A percentile compares a stretch with the other conserved stretches of the same genome.
Evolutionary conservation across 2,329 filamentous ascomycete species (phyloP).

Genomic region (Epicoccum nigrum): DNA sequence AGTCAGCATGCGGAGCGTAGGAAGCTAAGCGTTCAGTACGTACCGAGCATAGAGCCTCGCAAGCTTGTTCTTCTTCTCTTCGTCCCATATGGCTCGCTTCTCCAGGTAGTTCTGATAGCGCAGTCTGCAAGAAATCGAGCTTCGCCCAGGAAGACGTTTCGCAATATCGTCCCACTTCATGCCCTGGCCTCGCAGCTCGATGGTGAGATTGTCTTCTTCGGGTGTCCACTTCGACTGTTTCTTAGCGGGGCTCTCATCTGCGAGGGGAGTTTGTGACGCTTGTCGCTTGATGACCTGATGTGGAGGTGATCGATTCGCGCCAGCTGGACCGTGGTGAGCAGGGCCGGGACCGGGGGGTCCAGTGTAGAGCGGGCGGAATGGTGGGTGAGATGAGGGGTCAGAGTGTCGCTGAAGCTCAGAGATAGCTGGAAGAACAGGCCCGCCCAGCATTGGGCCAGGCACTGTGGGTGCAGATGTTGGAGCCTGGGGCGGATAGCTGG

Average conservation of each 20-base stretch:
- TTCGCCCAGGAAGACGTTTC: conserved; percentile 85
- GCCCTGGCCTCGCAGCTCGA: conserved; percentile 83
- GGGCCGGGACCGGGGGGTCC: conserved; percentile 48
- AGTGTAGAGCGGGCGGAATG: conserved; percentile 48
- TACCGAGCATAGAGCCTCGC: conserved; percentile 94
- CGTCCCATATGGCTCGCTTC: conserved; percentile 91
- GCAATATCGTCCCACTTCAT: conserved; percentile 99
- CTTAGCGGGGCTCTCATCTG: conserved; percentile 47
- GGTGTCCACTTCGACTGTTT: conserved; percentile 92
- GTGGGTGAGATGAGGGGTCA: conserved; percentile 48
- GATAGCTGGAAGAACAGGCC: conserved; percentile 47
- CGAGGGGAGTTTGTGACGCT: conserved; percentile 46
- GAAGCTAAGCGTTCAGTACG: conserved; percentile 25
- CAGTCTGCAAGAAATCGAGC: conserved; percentile 89
- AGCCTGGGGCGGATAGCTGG: conserved; percentile 35
- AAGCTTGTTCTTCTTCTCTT: conserved; percentile 96
- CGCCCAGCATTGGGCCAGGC: conserved; percentile 42
- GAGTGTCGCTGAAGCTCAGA: conserved; percentile 46
- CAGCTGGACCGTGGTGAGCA: conserved; percentile 29
- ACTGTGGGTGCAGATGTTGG: conserved; percentile 34
- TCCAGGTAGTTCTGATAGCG: conserved; percentile 99
- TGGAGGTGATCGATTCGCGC: conserved; percentile 43
- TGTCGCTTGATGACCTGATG: conserved; percentile 44
- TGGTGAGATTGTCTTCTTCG: conserved; percentile 92
- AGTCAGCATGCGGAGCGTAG: conserved; percentile 22